phyloP scores from a whole-genome alignment of 306 rosid genomes.

The Cicer bijugum region DNA sequence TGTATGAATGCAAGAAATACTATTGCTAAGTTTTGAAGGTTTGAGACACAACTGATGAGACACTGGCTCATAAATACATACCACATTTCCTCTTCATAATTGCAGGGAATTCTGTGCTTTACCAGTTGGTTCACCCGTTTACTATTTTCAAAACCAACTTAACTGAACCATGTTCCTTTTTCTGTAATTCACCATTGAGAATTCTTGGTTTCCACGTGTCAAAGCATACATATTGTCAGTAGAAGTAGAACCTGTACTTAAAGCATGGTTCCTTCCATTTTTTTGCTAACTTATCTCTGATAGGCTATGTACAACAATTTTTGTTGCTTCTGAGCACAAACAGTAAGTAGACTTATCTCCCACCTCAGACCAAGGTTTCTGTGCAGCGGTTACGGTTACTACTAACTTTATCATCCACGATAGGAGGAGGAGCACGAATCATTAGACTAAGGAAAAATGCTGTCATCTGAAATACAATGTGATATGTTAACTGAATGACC shows the following conservation, averaged over 20 bases:
- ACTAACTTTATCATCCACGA: conserved; percentile 42
- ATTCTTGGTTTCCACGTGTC: conserved; percentile 21
- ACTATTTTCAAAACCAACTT: conserved; percentile 22
- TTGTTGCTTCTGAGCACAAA: conserved; percentile 8
- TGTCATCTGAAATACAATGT: conserved; percentile 61
- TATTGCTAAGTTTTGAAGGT: neutral
- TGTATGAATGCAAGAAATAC: conserved; percentile 25
- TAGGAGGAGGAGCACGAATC: conserved; percentile 58
- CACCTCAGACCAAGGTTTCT: conserved; percentile 51
- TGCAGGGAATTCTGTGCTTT: conserved; percentile 10
- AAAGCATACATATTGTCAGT: neutral
- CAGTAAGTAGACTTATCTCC: neutral
- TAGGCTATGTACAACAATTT: conserved; percentile 25
- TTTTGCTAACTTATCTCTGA: conserved; percentile 21
- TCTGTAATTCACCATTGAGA: conserved; percentile 2
- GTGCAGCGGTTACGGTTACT: conserved; percentile 31
- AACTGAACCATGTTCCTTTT: conserved; percentile 11
- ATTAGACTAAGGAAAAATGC: conserved; percentile 67
- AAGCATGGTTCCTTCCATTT: conserved; percentile 11
- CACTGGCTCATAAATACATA: conserved; percentile 27
- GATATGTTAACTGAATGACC: conserved; percentile 27
- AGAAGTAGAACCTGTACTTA: conserved; percentile 11
- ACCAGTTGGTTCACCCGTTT: conserved; percentile 17
- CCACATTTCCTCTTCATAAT: conserved; percentile 16
- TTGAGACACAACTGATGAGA: conserved; percentile 16